Base-by-base conservation (phyloP, 2,329 filamentous ascomycete species). In the Triangularia setosa region DNA sequence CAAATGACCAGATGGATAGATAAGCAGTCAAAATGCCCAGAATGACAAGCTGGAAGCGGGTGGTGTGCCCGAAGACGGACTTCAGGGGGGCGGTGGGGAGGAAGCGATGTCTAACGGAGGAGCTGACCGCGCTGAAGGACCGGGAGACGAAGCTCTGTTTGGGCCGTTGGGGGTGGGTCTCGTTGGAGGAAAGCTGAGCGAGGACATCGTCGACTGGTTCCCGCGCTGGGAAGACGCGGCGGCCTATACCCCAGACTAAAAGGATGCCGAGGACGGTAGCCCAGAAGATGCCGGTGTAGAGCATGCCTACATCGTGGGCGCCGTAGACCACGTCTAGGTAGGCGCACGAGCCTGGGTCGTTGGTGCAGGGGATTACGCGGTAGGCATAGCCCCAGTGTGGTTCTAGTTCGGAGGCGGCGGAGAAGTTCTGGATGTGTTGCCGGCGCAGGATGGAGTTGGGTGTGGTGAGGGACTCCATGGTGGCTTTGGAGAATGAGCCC, bases 1-100 rank as follows among this genome's bases (percentile, higher is more conserved):
- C 81, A 58, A 92, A 90, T 73, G 83, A 85, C 77, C 88, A 91
- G 66, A 92, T 78, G 54, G 85, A 77, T 0, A 93, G 78, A 71
- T 93, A 93, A 1, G 72, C 82, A 0, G 80, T 73, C 1, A 93
- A 74, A 9, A 85, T 75, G 0, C 81, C 73, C 2, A 92, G 78
- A 27, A 90, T 79, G 23, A 86, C 70, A 3, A 92, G 81, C 72
- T 93, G 90, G 6, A 91, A 79, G 21, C 89, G 82, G 0, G 88
- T 90, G 1, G 87, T 87, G 65, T 85, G 81, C 27, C 90, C 89
- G 68, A 93, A 92, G 60, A 91, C 70, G 21, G 75, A 1, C 52
- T 21, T 70, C 18, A 81, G 77, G 40, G 40, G 40, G 2, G 82
- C 75, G 2, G 91, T 88, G 0, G 86, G 85, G 1, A 92, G 82